phyloP scores from a whole-genome alignment of 805 yeast genomes.

The Zygosaccharomyces siamensis region DNA sequence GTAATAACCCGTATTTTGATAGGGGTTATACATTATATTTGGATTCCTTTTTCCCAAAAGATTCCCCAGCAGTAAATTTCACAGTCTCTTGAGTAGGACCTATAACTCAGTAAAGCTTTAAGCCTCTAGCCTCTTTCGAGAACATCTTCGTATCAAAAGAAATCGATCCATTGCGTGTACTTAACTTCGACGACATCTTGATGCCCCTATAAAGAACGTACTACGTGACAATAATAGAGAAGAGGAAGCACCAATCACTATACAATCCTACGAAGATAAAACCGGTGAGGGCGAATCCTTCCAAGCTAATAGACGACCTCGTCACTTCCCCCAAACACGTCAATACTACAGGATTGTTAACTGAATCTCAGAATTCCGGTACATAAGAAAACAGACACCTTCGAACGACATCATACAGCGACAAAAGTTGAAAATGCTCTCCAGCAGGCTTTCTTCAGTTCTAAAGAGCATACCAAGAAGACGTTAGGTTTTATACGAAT shows the following conservation, averaged over 20 bases:
- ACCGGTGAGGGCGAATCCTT: not conserved
- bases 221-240: not conserved
- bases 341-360: not conserved
- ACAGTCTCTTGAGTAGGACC: not conserved
- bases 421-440: not conserved
- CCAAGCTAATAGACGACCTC: not conserved
- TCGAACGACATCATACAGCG: no score
- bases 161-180: constrained; percentile 3
- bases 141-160: not conserved
- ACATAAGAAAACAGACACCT: not conserved
- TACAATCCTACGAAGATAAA: not conserved
- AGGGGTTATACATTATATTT: constrained; percentile 12
- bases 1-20: constrained; percentile 12
- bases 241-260: not conserved
- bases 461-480: no score
- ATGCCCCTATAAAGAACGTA: constrained; percentile 10
- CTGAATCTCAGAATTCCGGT: not conserved
- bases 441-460: no score
- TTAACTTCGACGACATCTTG: constrained; percentile 1
- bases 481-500: no score
- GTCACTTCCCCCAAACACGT: not conserved
- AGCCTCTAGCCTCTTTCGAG: not conserved
- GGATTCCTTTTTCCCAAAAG: not conserved
- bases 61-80: constrained; percentile 1
- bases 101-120: not conserved